phyloP scores from a whole-genome alignment of 768 basidiomycete genomes.

The Psilocybe subaeruginosa region DNA sequence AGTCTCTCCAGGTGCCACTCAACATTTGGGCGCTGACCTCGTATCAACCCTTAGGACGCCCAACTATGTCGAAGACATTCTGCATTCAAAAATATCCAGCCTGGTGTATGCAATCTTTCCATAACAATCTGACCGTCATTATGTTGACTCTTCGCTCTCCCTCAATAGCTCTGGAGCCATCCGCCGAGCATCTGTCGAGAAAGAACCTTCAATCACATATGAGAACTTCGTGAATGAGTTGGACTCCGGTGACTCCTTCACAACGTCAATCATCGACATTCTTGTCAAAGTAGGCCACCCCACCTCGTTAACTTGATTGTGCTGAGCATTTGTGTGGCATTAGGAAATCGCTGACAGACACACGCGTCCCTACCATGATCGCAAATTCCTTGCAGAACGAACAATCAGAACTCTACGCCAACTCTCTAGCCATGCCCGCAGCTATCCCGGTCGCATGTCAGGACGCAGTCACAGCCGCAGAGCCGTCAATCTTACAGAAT shows the following conservation, averaged over 20 bases:
- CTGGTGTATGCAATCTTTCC: constrained; percentile 61
- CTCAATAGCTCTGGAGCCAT: constrained; percentile 67
- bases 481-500: constrained; percentile 48
- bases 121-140: background rate
- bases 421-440: constrained; percentile 53
- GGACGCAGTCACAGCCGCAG: constrained; percentile 39
- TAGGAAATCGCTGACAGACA: constrained; percentile 82
- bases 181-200: constrained; percentile 68
- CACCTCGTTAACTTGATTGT: background rate
- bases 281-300: constrained; percentile 67
- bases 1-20: background rate
- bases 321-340: background rate
- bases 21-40: background rate
- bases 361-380: constrained; percentile 58
- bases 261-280: constrained; percentile 72
- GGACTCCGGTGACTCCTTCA: constrained; percentile 81
- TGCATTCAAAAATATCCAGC: constrained; percentile 74
- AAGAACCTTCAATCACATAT: constrained; percentile 70
- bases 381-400: constrained; percentile 64
- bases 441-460: constrained; percentile 47
- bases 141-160: constrained; percentile 1
- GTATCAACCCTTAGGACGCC: constrained; percentile 54
- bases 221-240: constrained; percentile 78
- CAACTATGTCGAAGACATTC: constrained; percentile 72
- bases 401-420: constrained; percentile 66